Conservation (phyloP, 495 filamentous ascomycete species). For the Penicillium pancosmium region DNA sequence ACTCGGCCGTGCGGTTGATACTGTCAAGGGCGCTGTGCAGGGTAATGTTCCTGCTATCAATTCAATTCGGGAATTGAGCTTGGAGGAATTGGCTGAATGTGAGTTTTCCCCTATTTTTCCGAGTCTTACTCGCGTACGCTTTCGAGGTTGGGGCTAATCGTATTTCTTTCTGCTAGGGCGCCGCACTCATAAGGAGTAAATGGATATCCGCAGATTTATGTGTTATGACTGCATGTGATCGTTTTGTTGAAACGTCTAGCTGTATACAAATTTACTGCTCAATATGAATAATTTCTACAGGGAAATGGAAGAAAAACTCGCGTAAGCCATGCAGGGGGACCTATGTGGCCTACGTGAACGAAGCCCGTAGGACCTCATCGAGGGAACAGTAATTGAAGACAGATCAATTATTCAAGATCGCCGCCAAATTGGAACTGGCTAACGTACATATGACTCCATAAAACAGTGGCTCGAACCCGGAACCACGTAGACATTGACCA, state of each 20-base stretch:
- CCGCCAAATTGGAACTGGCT: no score
- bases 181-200: slow-evolving; percentile 28
- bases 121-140: background rate
- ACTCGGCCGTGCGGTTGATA: slow-evolving; percentile 64
- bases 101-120: slow-evolving; percentile 14
- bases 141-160: slow-evolving; percentile 6
- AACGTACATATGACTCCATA: background rate
- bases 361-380: no score
- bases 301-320: background rate
- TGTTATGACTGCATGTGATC: slow-evolving; percentile 15
- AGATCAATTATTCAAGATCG: no score
- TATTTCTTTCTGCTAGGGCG: slow-evolving; percentile 28
- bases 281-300: slow-evolving; percentile 2
- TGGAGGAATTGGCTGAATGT: slow-evolving; percentile 62
- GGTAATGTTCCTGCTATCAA: slow-evolving; percentile 76
- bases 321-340: background rate
- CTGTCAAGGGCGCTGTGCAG: slow-evolving; percentile 73
- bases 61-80: slow-evolving; percentile 73
- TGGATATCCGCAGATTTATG: background rate
- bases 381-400: no score
- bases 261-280: background rate
- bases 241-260: background rate
- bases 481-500: slow-evolving; percentile 5
- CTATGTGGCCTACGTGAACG: no score
- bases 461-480: background rate